phyloP scores from a whole-genome alignment of 768 basidiomycete species.

The Leccinum barrowsii region DNA sequence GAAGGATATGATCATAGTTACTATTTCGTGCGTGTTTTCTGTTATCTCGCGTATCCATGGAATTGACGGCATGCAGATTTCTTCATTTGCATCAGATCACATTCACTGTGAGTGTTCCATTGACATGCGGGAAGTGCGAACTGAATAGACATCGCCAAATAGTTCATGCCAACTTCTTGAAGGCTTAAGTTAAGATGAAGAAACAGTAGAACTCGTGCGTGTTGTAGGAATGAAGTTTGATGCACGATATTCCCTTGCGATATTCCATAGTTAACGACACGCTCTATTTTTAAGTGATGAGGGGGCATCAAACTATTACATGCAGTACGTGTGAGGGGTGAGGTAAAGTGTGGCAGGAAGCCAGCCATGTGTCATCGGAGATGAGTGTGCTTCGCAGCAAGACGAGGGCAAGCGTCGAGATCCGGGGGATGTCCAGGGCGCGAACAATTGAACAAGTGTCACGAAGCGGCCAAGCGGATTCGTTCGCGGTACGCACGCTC shows the following conservation, averaged over 20 bases:
- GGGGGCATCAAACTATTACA: not conserved
- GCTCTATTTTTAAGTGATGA: slow-evolving; percentile 1
- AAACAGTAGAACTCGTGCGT: not conserved
- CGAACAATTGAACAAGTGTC: not conserved
- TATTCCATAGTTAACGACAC: not conserved
- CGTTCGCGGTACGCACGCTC: slow-evolving; percentile 58
- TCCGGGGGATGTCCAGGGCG: not conserved
- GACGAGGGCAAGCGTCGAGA: not conserved
- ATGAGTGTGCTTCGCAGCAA: not conserved
- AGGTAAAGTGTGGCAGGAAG: not conserved
- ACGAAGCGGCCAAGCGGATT: slow-evolving; percentile 30
- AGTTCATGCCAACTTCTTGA: slow-evolving; percentile 89
- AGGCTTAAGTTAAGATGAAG: slow-evolving; percentile 41
- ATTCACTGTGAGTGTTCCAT: slow-evolving; percentile 64
- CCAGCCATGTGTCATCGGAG: not conserved
- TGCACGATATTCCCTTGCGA: not conserved
- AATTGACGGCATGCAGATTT: slow-evolving; percentile 51
- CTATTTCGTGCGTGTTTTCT: slow-evolving; percentile 61
- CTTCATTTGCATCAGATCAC: slow-evolving; percentile 87
- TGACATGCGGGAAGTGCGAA: not conserved
- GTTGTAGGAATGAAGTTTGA: slow-evolving; percentile 8
- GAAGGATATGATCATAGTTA: slow-evolving; percentile 88
- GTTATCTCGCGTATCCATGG: not conserved
- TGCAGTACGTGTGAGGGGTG: slow-evolving; percentile 4
- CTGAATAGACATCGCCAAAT: slow-evolving; percentile 15